Evolutionary conservation across 192 early-diverging fungal species (phyloP).

Genomic region (Mortierella alpina): DNA sequence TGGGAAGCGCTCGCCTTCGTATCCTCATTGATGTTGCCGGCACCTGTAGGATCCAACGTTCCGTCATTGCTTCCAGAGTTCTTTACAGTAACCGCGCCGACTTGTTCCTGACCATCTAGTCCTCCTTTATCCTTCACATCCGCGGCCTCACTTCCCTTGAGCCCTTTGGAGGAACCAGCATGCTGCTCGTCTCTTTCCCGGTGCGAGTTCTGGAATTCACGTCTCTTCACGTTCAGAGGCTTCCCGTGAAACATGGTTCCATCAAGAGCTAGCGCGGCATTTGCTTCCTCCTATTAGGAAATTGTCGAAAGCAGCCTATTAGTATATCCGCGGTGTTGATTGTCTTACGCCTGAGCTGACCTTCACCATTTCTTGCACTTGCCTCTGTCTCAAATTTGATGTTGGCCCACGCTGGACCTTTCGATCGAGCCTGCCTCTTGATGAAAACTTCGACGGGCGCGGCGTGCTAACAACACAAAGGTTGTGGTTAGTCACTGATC

Average conservation of each 20-base stretch:
- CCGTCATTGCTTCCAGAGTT: too few species aligned
- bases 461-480: constrained; percentile 5
- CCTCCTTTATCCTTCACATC: too few species aligned
- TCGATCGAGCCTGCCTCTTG: neutral
- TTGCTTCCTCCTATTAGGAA: constrained; percentile 21
- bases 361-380: neutral
- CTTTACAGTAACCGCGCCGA: too few species aligned
- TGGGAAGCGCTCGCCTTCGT: neutral
- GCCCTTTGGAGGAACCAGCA: too few species aligned
- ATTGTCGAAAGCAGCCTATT: neutral
- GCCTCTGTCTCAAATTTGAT: constrained; percentile 44
- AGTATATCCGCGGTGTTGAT: neutral
- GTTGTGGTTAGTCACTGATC: neutral
- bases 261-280: constrained; percentile 25
- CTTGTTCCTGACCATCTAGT: too few species aligned
- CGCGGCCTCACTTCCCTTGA: too few species aligned
- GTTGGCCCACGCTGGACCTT: constrained; percentile 28
- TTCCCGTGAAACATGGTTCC: constrained; percentile 31
- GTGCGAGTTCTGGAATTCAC: constrained; percentile 11
- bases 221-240: constrained; percentile 15
- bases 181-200: neutral
- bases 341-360: too few species aligned
- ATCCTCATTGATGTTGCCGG: too few species aligned
- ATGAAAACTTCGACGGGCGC: constrained; percentile 15
- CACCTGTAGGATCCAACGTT: too few species aligned